Evolutionary conservation across 495 filamentous ascomycete species (phyloP).

Genomic region (Chaetomium fimeti): DNA sequence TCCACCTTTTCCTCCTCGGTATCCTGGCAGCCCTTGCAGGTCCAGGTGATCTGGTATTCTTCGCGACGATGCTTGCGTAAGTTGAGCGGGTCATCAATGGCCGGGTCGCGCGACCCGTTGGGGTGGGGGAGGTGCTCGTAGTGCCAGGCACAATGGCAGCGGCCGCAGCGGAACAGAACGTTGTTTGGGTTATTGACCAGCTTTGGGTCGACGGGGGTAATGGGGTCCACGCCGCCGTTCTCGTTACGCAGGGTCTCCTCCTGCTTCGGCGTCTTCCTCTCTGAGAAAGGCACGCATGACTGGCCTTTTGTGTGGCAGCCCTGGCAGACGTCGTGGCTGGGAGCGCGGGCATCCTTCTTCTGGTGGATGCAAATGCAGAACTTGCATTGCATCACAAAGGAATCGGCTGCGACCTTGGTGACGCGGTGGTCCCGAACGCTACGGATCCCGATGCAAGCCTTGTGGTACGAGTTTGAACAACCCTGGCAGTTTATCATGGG

Average conservation of each 20-base stretch:
- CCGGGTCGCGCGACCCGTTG: constrained; percentile 34
- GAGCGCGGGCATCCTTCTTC: constrained; percentile 65
- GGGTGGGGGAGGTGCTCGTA: constrained; percentile 70
- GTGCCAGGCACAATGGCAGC: constrained; percentile 79
- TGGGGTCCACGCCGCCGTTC: constrained; percentile 75
- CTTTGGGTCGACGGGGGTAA: constrained; percentile 57
- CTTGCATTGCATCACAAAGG: constrained; percentile 87
- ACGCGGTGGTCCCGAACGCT: constrained; percentile 78
- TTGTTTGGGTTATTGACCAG: constrained; percentile 72
- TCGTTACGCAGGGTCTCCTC: constrained; percentile 78
- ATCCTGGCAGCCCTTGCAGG: constrained; percentile 69
- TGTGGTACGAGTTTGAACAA: constrained; percentile 80
- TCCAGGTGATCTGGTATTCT: constrained; percentile 68
- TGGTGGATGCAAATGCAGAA: constrained; percentile 68
- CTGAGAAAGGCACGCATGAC: constrained; percentile 66
- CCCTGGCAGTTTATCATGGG: constrained; percentile 84
- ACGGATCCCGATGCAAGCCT: constrained; percentile 73
- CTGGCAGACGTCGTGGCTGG: constrained; percentile 68
- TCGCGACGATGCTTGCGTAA: constrained; percentile 39
- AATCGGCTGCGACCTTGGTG: constrained; percentile 75
- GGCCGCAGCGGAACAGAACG: constrained; percentile 76
- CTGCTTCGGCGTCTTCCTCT: constrained; percentile 66
- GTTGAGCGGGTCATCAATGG: constrained; percentile 41
- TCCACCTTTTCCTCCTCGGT: constrained; percentile 59
- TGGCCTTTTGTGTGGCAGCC: constrained; percentile 59